A percentile compares a stretch with the other conserved stretches of the same genome.
phyloP scores from a whole-genome alignment of 805 yeast species.

The Clavispora fructus region DNA sequence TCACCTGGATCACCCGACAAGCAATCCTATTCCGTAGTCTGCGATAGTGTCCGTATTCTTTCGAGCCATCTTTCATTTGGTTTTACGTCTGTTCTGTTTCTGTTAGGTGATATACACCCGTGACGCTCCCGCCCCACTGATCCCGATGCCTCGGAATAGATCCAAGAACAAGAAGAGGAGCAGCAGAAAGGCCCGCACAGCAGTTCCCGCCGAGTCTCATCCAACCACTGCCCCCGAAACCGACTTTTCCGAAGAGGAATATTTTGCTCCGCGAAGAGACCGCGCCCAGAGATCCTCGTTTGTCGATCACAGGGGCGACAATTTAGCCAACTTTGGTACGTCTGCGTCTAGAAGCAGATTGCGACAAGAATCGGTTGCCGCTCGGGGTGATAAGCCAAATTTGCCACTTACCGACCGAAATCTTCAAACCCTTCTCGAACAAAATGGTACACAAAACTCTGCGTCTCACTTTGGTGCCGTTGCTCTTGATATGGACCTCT shows the following conservation, averaged over 20 bases:
- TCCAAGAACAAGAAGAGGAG: slow-evolving; percentile 1
- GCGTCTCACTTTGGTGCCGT: slow-evolving; percentile 18
- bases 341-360: slow-evolving; percentile 25
- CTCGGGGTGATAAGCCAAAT: background rate
- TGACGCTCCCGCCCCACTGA: background rate
- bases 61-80: no score
- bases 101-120: no score
- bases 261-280: background rate
- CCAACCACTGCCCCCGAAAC: background rate
- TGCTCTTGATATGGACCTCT: slow-evolving; percentile 38
- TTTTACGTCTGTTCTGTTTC: background rate
- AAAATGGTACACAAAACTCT: slow-evolving; percentile 4
- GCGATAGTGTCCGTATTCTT: no score
- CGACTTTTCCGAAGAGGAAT: background rate
- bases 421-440: slow-evolving; percentile 24
- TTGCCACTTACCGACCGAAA: slow-evolving; percentile 37
- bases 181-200: slow-evolving; percentile 1
- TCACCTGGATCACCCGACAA: background rate
- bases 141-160: background rate
- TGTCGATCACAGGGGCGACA: slow-evolving; percentile 27
- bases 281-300: slow-evolving; percentile 2
- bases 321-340: slow-evolving; percentile 23
- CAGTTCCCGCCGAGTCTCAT: background rate
- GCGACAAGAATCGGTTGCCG: background rate
- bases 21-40: background rate